phyloP scores from a whole-genome alignment of 805 yeast species.

The Ogataea methylovora region DNA sequence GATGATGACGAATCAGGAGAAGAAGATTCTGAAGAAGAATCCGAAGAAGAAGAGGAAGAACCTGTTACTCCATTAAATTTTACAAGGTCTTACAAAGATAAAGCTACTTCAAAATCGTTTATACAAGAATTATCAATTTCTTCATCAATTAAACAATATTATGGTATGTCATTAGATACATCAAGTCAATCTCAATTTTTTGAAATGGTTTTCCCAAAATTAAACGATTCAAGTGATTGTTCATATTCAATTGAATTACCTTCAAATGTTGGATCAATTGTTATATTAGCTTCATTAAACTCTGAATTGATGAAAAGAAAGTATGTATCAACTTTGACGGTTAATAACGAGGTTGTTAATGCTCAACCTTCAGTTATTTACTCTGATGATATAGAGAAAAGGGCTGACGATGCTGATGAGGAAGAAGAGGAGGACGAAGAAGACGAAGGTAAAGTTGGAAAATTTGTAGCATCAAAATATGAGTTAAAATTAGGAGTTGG shows the following conservation, averaged over 20 bases:
- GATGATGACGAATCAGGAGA: constrained; percentile 4
- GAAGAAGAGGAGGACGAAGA: constrained; percentile 10
- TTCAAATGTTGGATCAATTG: constrained; percentile 35
- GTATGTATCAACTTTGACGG: constrained; percentile 29
- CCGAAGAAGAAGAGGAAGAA: constrained; percentile 6
- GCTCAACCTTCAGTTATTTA: constrained; percentile 37
- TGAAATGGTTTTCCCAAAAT: constrained; percentile 21
- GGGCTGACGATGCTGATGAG: constrained; percentile 9
- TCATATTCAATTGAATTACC: constrained; percentile 42
- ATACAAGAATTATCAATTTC: constrained; percentile 31
- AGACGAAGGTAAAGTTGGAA: constrained; percentile 7
- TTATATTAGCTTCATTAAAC: constrained; percentile 36
- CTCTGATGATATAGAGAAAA: constrained; percentile 14
- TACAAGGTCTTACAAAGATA: constrained; percentile 6
- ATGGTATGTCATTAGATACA: constrained; percentile 10
- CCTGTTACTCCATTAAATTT: constrained; percentile 13
- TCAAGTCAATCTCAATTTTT: constrained; percentile 10
- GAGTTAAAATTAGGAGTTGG: constrained; percentile 42
- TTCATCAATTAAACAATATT: constrained; percentile 22
- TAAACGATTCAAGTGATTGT: constrained; percentile 23
- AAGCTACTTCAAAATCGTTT: constrained; percentile 16
- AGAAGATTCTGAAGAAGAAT: constrained; percentile 4
- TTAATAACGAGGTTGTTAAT: constrained; percentile 37
- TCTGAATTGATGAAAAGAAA: constrained; percentile 30
- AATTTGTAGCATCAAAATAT: constrained; percentile 28